Conservation (phyloP, 352 stramenopile species). For the Globisporangium heterothallicum region DNA sequence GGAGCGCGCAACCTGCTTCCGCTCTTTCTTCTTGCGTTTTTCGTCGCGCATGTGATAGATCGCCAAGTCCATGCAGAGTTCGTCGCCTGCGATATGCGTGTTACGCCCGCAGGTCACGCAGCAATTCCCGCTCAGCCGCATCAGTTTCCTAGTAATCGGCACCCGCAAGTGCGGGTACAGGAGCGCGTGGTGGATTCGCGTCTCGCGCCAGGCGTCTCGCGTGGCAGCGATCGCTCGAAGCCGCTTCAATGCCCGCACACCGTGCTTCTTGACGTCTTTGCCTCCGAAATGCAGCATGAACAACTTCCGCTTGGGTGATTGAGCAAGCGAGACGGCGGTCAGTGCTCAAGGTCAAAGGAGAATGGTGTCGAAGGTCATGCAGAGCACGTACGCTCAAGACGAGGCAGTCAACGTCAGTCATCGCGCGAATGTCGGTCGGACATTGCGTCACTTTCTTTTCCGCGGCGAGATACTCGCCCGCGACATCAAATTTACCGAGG, state of each 20-base stretch:
- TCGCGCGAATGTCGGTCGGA: slow-evolving; percentile 68
- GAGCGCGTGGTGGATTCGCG: slow-evolving; percentile 62
- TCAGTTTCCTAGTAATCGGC: slow-evolving; percentile 78
- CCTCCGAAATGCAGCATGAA: slow-evolving; percentile 65
- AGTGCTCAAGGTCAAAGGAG: too few species aligned
- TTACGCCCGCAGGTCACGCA: slow-evolving; percentile 70
- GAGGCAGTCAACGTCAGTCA: slow-evolving; percentile 65
- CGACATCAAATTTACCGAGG: slow-evolving; percentile 75
- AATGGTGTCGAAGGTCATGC: too few species aligned
- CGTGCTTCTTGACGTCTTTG: slow-evolving; percentile 64
- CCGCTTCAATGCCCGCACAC: slow-evolving; percentile 29
- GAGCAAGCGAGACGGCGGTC: too few species aligned
- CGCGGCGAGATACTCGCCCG: slow-evolving; percentile 70
- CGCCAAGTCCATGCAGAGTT: slow-evolving; percentile 74
- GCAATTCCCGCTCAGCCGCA: slow-evolving; percentile 73
- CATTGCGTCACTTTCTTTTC: slow-evolving; percentile 64
- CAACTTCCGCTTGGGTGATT: slow-evolving; percentile 78
- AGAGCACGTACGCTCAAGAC: slow-evolving; percentile 54
- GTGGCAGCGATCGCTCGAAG: slow-evolving; percentile 48
- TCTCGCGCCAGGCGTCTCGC: slow-evolving; percentile 70
- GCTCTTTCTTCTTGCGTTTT: slow-evolving; percentile 43
- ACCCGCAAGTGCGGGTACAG: slow-evolving; percentile 63
- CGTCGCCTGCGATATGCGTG: slow-evolving; percentile 69
- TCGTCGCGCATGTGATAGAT: slow-evolving; percentile 65
- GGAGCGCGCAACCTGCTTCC: slow-evolving; percentile 28